phyloP scores from a whole-genome alignment of 441 rosid genomes.

The Gossypium aridum region DNA sequence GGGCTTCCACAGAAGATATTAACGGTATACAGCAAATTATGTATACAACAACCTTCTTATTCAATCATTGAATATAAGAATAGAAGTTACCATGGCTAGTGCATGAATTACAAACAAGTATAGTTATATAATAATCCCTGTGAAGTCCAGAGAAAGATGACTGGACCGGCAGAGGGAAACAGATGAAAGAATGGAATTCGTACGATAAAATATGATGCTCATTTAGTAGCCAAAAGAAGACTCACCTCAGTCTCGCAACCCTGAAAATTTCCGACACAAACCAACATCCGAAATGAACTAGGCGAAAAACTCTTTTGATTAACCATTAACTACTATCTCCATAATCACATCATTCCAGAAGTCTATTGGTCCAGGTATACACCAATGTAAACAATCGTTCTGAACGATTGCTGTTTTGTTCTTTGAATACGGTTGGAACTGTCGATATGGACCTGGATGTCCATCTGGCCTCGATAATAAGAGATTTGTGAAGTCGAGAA shows the following conservation, averaged over 20 bases:
- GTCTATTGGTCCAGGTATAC: constrained; percentile 94
- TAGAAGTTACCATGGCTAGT: neutral
- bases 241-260: neutral
- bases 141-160: neutral
- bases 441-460: constrained; percentile 84
- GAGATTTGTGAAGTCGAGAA: constrained; percentile 71
- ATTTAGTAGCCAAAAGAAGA: neutral
- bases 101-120: constrained; percentile 4
- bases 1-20: neutral
- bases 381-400: constrained; percentile 95
- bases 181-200: neutral
- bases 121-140: neutral
- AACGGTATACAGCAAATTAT: too few species aligned
- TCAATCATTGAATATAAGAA: neutral
- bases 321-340: constrained; percentile 55
- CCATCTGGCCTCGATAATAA: constrained; percentile 74
- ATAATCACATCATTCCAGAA: constrained; percentile 76
- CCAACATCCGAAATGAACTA: neutral
- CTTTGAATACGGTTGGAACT: constrained; percentile 56
- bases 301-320: constrained; percentile 5
- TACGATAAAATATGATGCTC: neutral
- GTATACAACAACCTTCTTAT: neutral
- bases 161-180: neutral
- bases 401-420: constrained; percentile 62
- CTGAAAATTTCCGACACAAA: neutral